phyloP scores from a whole-genome alignment of 1,139 yeast genomes.

The Suhomyces yuchorum region DNA sequence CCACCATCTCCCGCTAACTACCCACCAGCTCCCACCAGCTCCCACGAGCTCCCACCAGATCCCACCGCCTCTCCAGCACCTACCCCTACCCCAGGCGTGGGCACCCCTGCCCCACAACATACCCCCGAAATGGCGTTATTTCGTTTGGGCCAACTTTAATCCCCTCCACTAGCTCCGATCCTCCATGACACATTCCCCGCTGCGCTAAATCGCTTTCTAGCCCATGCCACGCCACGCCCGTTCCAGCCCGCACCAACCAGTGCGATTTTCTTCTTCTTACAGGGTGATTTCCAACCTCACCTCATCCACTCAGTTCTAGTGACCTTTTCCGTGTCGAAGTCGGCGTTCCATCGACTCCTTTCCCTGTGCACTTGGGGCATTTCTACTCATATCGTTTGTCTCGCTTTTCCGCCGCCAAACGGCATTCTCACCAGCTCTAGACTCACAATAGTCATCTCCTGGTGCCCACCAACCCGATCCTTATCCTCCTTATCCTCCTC shows the following conservation, averaged over 20 bases:
- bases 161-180: neutral
- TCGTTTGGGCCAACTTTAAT: neutral
- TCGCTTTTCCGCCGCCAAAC: neutral
- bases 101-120: neutral
- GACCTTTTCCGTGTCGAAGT: neutral
- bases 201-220: neutral
- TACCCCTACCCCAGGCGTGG: too few species aligned
- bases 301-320: neutral
- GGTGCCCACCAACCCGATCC: neutral
- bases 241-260: neutral
- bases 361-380: neutral
- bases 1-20: too few species aligned
- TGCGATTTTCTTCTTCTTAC: neutral
- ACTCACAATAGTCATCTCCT: neutral
- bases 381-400: neutral
- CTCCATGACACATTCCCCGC: conserved; percentile 3
- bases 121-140: neutral
- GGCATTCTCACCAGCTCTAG: neutral
- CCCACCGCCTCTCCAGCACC: too few species aligned
- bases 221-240: conserved; percentile 4
- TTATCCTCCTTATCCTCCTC: too few species aligned
- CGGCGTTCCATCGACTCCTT: neutral
- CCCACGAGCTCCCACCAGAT: too few species aligned
- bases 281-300: neutral
- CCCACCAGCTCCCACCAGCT: too few species aligned